Base-by-base conservation (phyloP, 1,139 yeast genomes). In the Lodderomyces orthopsilosis region DNA sequence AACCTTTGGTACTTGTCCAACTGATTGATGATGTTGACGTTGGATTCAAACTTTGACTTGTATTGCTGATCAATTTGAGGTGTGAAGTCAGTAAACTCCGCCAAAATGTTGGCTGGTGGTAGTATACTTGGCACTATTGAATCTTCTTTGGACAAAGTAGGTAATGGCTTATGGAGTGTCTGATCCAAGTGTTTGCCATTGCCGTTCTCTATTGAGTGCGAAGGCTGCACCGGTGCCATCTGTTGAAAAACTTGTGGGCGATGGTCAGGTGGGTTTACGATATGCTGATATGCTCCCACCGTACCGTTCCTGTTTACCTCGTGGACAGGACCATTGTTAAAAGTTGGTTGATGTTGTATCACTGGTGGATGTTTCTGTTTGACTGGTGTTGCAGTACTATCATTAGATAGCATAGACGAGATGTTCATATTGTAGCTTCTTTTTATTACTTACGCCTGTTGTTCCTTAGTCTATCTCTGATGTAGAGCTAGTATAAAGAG, bases 331-430 rank as follows among this genome's bases (percentile, higher is more conserved):
- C 34, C 34, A 21, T 34, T 34, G 15, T 19, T 19, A 19, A 6
- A 6, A n/a, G 36, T 15, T 10, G 36, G 28, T 38, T 33, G 37
- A 8, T 28, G 37, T 27, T 41, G 37, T 13, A 33, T 30, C 24
- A 23, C 19, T 34, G 37, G 43, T 23, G 21, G 38, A 6, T 30
- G 30, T 18, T 18, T 13, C 14, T 30, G 22, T 32, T 27, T 18
- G 13, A n/a, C n/a, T 21, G 38, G 38, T n/a, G 32, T n/a, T 17
- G 24, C 24, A 19, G 30, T 41, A 19, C 49, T 40, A 40, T 62
- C 68, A 44, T 53, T 59, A 34, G 73, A 65, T 55, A 69, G 61
- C 70, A 69, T 69, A 27, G 74, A 68, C 14, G 72, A 67, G 46
- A 69, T 68, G 55, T 69, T 68, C 75, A 69, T 69, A 15, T 14